Conservation (phyloP, 345 rosid genomes). For the Physaria fendleri region DNA sequence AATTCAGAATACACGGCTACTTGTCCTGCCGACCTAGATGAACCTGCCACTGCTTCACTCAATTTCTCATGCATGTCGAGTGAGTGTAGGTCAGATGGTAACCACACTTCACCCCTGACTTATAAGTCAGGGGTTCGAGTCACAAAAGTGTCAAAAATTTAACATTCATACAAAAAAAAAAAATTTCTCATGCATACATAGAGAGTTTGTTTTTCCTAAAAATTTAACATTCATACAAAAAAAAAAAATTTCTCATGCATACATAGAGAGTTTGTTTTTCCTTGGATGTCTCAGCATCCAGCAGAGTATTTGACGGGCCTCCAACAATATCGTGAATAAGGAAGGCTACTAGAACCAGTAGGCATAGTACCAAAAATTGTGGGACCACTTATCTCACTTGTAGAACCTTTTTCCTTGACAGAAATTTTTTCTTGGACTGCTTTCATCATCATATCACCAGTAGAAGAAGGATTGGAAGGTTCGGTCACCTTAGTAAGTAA, state of each 20-base stretch:
- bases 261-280: too few relatives aligned
- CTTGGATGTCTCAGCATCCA: conserved; percentile 26
- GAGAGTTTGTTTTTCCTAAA: too few relatives aligned
- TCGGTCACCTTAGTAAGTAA: conserved; percentile 31
- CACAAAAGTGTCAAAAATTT: too few relatives aligned
- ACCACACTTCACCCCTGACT: too few relatives aligned
- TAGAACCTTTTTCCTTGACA: conserved; percentile 30
- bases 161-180: too few relatives aligned
- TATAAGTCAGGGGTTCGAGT: too few relatives aligned
- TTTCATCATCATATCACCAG: conserved; percentile 30
- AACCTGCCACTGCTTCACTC: conserved; percentile 30
- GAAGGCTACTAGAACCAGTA: conserved; percentile 27
- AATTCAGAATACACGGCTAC: conserved; percentile 35
- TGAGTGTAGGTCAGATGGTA: too few relatives aligned
- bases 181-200: too few relatives aligned
- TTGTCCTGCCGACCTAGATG: conserved; percentile 41
- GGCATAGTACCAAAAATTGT: conserved; percentile 27
- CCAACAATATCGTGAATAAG: conserved; percentile 33
- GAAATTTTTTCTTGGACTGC: conserved; percentile 38
- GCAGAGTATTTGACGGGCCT: conserved; percentile 34
- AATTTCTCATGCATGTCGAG: conserved; percentile 19
- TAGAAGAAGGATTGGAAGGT: conserved; percentile 27
- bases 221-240: too few relatives aligned
- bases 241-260: too few relatives aligned
- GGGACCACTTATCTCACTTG: conserved; percentile 6